Evolutionary conservation across 78 protist genomes (phyloP), one percentile per base, ranked within the genome.

Genomic region (Planoprotostelium fungivorum): DNA sequence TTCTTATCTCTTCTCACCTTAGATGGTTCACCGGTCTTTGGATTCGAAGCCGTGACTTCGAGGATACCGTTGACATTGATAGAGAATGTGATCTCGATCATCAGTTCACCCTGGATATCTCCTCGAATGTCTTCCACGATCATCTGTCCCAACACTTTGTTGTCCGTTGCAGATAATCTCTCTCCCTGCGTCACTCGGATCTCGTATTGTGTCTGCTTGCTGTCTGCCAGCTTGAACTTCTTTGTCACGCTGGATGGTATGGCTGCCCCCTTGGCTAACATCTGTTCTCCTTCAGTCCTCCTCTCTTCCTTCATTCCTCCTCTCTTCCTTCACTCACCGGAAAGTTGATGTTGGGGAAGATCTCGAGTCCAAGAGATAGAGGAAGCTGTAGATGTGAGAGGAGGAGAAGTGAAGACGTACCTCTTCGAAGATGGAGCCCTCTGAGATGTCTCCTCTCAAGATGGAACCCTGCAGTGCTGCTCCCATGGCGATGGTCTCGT

Each of bases 391-490:
- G 73, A 25, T 51, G 73, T 51, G 16, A 16, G 16, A 25, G 73
- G 73, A 51, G 31, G 5, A 16, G 16, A 16, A 51, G 5, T 25
- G 31, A 25, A 51, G 16, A 51, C 73, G 5, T 16, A 51, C 73
- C 73, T 25, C 97, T 87, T 97, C 98, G 36, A 96, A 85, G 25
- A 97, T 85, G 38, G 93, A 31, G 34, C 93, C 73, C 63, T 88
- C 91, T 34, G 63, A 86, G 38, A 88, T 91, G 29, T 91, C 96
- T 38, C 99, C 99, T 10, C 73, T 38, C n/a, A 99, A 90, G 35
- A 99, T 95, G 63, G 98, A 98, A 35, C 99, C 99, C 96, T 98
- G 99, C 90, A 99, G 97, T 90, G 99, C 99, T 36, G 99, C 99
- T 35, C 99, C 99, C 51, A 96, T 91, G 0, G 99, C 99, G n/a